These are phyloP conservation scores for Candida orba DNA, from an alignment of 805 yeast species.

Conservation along the genomic window DNA sequence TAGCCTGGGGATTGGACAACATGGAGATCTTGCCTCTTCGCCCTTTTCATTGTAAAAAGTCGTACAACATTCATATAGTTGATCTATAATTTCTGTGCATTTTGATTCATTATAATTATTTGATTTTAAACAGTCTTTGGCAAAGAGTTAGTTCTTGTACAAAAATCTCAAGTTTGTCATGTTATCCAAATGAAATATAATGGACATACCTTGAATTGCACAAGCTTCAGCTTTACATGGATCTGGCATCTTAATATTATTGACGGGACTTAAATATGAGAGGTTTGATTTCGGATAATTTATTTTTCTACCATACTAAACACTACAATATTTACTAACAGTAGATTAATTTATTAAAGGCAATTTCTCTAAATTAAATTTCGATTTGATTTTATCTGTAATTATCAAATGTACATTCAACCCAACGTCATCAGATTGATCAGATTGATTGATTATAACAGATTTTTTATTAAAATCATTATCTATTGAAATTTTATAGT, in stretches of 20 bases:
- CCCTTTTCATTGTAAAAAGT: constrained; percentile 58
- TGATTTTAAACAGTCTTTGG: constrained; percentile 52
- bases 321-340: too few relatives aligned
- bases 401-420: too few relatives aligned
- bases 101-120: constrained; percentile 64
- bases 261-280: background rate
- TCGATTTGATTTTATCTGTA: too few relatives aligned
- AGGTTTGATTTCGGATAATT: background rate
- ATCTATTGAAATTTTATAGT: background rate
- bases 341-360: too few relatives aligned
- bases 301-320: background rate
- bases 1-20: constrained; percentile 70
- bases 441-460: too few relatives aligned
- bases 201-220: constrained; percentile 53
- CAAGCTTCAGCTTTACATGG: constrained; percentile 79
- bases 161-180: too few relatives aligned
- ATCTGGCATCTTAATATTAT: constrained; percentile 10
- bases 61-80: constrained; percentile 69
- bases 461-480: background rate
- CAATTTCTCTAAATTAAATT: too few relatives aligned
- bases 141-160: background rate
- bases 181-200: background rate
- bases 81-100: constrained; percentile 64
- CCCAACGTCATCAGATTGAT: too few relatives aligned
- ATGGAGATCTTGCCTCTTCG: constrained; percentile 50